Base-by-base conservation (phyloP, 371 early-diverging fungal genomes). In the Saksenaea oblongispora region DNA sequence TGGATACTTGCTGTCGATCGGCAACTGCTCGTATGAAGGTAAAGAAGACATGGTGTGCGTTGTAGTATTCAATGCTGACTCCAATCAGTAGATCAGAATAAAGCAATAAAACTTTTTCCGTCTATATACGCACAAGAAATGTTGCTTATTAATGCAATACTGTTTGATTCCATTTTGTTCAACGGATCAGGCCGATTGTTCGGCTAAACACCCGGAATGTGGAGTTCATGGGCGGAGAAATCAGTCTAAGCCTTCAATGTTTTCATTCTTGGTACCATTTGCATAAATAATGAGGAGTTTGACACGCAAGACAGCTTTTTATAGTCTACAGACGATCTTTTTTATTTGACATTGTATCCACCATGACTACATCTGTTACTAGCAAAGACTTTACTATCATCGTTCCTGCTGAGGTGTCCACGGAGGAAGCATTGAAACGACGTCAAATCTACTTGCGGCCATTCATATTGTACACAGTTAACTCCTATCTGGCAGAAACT, bases 1-100 rank as follows among this genome's bases (percentile, higher is more conserved):
- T 2, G 72, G 72, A 7, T 31, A 31, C 2, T 7, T 65, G 7
- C 65, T 62, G 51, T 67, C 65, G 31, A 71, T 65, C 51, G 72
- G 72, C n/a, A 71, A 41, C 36, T 71, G 61, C 17, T 71, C 62
- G 22, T 67, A 71, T 0, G 53, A 4, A 31, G 31, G 31, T 7
- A 31, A 31, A 2, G 31, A 31, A 7, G 31, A 31, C 31, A 31
- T 31, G 31, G 7, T 31, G 31, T 77, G 77, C 10, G 80, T 73
- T 1, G 75, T 68, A 4, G 57, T 34, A 7, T 56, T 51, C 3
- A 67, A 67, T 65, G 5, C 65, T 62, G 47, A 64, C 65, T 28
- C 66, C 64, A 47, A 67, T 67, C 22, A 71, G 36, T 42, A 67
- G 61, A 24, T 71, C 65, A 24, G 31, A 64, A 71, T 1, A 37